Conservation (phyloP, 306 rosid species). For the Luffa acutangula region DNA sequence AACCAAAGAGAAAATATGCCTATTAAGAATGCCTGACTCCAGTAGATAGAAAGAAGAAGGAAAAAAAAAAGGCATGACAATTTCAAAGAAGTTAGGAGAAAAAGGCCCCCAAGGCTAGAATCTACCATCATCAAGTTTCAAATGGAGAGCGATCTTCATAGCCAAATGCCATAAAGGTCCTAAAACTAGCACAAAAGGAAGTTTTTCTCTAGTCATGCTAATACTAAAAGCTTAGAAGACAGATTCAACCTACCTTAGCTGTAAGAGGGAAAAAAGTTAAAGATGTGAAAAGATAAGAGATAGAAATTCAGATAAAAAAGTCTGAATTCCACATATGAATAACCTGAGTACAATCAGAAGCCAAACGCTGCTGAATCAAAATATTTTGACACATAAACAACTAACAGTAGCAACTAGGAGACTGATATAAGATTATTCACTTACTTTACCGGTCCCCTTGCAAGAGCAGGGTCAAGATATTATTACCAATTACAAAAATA, state of each 20-base stretch:
- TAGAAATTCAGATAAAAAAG: background rate
- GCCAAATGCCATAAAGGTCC: background rate
- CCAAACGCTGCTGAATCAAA: background rate
- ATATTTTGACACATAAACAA: background rate
- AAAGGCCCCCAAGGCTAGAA: background rate
- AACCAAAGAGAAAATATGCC: background rate
- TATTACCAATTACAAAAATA: background rate
- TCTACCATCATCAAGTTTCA: background rate
- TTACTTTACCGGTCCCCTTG: background rate
- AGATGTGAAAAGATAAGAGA: background rate
- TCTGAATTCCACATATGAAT: background rate
- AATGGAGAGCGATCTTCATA: background rate
- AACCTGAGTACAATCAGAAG: background rate
- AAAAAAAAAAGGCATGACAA: background rate
- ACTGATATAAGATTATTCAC: background rate
- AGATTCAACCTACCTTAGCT: background rate
- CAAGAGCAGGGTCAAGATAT: background rate
- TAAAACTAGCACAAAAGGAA: background rate
- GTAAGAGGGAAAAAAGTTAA: background rate
- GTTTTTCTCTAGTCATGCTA: background rate
- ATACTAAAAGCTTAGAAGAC: background rate
- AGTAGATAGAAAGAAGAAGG: too few relatives aligned
- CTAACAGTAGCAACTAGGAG: background rate
- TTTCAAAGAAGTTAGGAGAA: background rate
- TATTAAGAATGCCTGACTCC: background rate